Percentiles rank a stretch among this genome's conserved stretches.
These are phyloP conservation scores for Dendrostoma leiphaemia DNA, from an alignment of 2,329 filamentous ascomycete species.

Conservation along the genomic window DNA sequence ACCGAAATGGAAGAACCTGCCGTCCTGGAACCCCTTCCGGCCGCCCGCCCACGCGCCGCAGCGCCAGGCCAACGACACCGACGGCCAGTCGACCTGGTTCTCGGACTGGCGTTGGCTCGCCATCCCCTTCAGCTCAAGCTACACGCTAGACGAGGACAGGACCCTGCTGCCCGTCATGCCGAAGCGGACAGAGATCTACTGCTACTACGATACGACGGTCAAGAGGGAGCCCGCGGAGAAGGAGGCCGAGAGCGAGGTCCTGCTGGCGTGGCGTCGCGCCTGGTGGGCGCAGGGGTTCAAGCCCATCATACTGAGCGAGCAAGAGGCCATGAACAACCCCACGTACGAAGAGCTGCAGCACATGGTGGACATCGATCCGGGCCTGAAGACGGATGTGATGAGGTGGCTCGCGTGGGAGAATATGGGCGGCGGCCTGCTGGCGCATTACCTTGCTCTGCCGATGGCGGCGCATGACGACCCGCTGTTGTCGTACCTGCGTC, in stretches of 20 bases:
- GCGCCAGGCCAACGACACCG: conserved; percentile 74
- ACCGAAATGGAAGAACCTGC: conserved; percentile 37
- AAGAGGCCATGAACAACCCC: conserved; percentile 81
- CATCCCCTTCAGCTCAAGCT: conserved; percentile 75
- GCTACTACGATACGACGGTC: conserved; percentile 76
- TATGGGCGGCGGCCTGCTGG: conserved; percentile 80
- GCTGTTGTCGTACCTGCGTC: conserved; percentile 69
- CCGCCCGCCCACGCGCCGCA: conserved; percentile 69
- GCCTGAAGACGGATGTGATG: conserved; percentile 69
- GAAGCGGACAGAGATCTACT: conserved; percentile 76
- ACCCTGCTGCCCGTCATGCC: conserved; percentile 77
- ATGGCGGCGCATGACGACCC: conserved; percentile 76
- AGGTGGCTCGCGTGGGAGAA: conserved; percentile 91
- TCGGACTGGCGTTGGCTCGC: conserved; percentile 87
- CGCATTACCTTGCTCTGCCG: conserved; percentile 77
- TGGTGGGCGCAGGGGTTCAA: conserved; percentile 96
- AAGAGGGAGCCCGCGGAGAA: conserved; percentile 61
- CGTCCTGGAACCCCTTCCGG: conserved; percentile 64
- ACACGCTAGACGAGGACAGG: conserved; percentile 78
- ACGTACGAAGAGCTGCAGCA: conserved; percentile 69
- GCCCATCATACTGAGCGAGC: conserved; percentile 75
- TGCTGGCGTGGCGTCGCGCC: conserved; percentile 85
- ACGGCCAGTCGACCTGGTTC: conserved; percentile 79
- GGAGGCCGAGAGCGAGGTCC: conserved; percentile 73
- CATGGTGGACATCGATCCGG: conserved; percentile 54